Conservation (phyloP, 371 early-diverging fungal species). For the Choanephora cucurbitarum region DNA sequence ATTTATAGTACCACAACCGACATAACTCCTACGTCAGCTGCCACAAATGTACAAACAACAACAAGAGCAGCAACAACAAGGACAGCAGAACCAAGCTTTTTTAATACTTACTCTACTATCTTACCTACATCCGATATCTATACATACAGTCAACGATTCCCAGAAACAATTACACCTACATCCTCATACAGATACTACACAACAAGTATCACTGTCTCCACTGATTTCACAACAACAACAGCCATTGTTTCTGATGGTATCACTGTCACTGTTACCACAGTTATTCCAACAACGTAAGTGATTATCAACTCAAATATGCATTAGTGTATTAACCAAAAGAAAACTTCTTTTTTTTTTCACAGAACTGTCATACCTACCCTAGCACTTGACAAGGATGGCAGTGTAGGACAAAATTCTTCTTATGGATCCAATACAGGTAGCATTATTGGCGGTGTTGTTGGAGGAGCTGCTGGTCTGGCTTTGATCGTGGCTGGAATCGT, state of each 20-base stretch:
- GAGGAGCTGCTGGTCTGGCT: slow-evolving; percentile 33
- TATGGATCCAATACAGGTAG: slow-evolving; percentile 8
- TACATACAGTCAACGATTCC: too few relatives aligned
- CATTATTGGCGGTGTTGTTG: slow-evolving; percentile 35
- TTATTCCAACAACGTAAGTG: slow-evolving; percentile 39
- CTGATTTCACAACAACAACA: slow-evolving; percentile 24
- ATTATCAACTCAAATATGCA: too few relatives aligned
- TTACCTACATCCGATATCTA: neutral
- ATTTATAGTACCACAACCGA: neutral
- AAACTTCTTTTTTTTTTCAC: slow-evolving; percentile 1
- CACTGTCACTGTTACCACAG: slow-evolving; percentile 29
- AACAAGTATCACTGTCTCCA: slow-evolving; percentile 24
- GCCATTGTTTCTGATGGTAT: slow-evolving; percentile 27
- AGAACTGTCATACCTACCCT: slow-evolving; percentile 37
- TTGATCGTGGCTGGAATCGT: slow-evolving; percentile 27
- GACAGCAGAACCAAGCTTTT: slow-evolving; percentile 3
- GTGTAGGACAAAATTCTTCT: slow-evolving; percentile 1
- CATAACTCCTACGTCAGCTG: slow-evolving; percentile 2
- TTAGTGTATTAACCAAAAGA: too few relatives aligned
- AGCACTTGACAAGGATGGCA: slow-evolving; percentile 14
- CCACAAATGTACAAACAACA: slow-evolving; percentile 3
- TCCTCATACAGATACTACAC: slow-evolving; percentile 11
- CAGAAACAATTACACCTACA: too few relatives aligned
- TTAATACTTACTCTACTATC: slow-evolving; percentile 4
- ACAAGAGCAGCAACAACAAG: slow-evolving; percentile 13